Conservation (phyloP, 495 filamentous ascomycete genomes). For the Massariosphaeria phaeospora region DNA sequence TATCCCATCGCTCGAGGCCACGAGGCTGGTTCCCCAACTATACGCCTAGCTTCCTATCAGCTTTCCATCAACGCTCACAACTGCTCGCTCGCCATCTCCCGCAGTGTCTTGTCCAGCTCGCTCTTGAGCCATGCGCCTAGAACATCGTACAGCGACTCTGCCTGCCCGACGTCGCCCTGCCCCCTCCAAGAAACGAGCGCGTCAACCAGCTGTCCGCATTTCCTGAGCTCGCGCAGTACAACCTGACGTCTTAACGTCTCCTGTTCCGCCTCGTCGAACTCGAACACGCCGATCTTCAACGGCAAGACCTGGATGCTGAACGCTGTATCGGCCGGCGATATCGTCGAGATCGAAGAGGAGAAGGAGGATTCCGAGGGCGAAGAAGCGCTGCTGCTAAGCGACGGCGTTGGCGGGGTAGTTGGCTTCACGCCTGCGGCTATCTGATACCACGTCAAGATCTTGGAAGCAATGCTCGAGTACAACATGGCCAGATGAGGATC, state of each 20-base stretch:
- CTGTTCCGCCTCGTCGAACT: constrained; percentile 32
- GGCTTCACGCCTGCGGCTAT: constrained; percentile 23
- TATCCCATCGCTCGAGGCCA: too few relatives aligned
- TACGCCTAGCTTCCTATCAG: too few relatives aligned
- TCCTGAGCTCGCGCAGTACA: constrained; percentile 29
- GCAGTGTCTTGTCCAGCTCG: constrained; percentile 21
- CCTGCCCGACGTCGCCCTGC: constrained; percentile 8
- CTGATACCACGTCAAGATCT: constrained; percentile 32
- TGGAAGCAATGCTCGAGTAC: constrained; percentile 30
- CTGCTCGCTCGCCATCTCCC: constrained; percentile 10
- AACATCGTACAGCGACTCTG: constrained; percentile 22
- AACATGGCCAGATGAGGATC: constrained; percentile 31
- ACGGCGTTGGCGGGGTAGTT: constrained; percentile 4
- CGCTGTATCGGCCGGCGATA: constrained; percentile 3
- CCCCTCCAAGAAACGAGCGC: constrained; percentile 18
- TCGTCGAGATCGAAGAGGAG: constrained; percentile 16
- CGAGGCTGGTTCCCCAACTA: too few relatives aligned
- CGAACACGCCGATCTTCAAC: constrained; percentile 28
- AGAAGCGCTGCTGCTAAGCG: constrained; percentile 3
- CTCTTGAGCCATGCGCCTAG: constrained; percentile 30
- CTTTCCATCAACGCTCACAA: not conserved
- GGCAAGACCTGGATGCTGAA: constrained; percentile 20
- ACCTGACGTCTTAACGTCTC: constrained; percentile 24
- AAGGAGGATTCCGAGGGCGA: constrained; percentile 11
- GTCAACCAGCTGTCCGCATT: constrained; percentile 24